phyloP scores from a whole-genome alignment of 305 asterid species.

The Fraxinus platypoda region DNA sequence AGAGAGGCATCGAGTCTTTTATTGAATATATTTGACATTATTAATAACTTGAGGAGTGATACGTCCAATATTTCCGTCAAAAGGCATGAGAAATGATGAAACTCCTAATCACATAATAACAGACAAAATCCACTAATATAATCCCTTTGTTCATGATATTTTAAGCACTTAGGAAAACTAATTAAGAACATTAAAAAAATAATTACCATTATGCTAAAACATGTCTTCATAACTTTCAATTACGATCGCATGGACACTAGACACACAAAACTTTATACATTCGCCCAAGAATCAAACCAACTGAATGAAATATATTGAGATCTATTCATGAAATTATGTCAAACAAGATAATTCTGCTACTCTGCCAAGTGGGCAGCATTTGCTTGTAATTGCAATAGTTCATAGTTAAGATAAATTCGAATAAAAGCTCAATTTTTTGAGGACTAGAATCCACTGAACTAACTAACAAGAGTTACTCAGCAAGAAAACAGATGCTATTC shows the following conservation, averaged over 20 bases:
- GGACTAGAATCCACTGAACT: background rate
- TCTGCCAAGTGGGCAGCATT: background rate
- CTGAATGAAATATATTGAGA: background rate
- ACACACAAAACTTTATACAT: background rate
- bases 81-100: background rate
- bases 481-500: background rate
- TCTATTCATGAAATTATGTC: background rate
- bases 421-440: background rate
- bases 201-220: background rate
- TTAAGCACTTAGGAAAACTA: background rate
- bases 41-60: background rate
- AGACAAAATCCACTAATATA: conserved; percentile 1
- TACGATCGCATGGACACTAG: background rate
- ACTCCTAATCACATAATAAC: background rate
- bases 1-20: too few relatives aligned
- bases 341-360: background rate
- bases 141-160: background rate
- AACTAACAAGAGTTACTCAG: background rate
- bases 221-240: background rate
- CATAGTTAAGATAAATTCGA: background rate
- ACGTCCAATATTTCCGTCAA: background rate
- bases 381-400: background rate
- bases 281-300: background rate
- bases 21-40: too few relatives aligned
- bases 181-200: background rate